Conservation (phyloP, 306 rosid species). For the Prunus mira region DNA sequence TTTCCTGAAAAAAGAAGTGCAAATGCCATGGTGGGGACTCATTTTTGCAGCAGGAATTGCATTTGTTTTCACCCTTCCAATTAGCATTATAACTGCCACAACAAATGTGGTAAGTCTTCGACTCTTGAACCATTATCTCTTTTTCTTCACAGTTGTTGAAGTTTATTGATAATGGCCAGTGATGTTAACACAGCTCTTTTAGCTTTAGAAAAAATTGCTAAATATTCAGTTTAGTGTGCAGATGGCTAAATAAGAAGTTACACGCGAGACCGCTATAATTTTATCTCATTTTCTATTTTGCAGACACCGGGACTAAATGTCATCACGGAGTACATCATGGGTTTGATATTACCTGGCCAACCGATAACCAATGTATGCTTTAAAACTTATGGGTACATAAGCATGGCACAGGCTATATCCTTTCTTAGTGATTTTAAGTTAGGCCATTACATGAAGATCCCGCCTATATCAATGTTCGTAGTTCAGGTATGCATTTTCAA, state of each 20-base stretch:
- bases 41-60: slow-evolving; percentile 48
- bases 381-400: slow-evolving; percentile 67
- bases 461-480: slow-evolving; percentile 64
- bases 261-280: no score
- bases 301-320: slow-evolving; percentile 65
- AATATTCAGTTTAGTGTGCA: no score
- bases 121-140: neutral
- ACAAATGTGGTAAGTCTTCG: slow-evolving; percentile 41
- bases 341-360: slow-evolving; percentile 57
- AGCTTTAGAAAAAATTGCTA: no score
- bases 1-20: slow-evolving; percentile 45
- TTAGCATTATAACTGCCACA: slow-evolving; percentile 62
- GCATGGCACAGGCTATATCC: slow-evolving; percentile 68
- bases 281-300: neutral
- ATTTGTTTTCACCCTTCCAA: slow-evolving; percentile 45
- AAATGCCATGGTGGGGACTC: slow-evolving; percentile 81
- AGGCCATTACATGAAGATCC: slow-evolving; percentile 73
- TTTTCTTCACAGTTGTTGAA: neutral
- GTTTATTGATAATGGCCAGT: neutral
- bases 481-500: slow-evolving; percentile 45
- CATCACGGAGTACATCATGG: slow-evolving; percentile 64
- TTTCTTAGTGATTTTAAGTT: slow-evolving; percentile 65
- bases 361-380: slow-evolving; percentile 77
- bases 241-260: no score
- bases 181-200: neutral